Evolutionary conservation across 164 flowering plant genomes (phyloP), one percentile per base, ranked within the genome.

Genomic region (Cinnamomum chago): DNA sequence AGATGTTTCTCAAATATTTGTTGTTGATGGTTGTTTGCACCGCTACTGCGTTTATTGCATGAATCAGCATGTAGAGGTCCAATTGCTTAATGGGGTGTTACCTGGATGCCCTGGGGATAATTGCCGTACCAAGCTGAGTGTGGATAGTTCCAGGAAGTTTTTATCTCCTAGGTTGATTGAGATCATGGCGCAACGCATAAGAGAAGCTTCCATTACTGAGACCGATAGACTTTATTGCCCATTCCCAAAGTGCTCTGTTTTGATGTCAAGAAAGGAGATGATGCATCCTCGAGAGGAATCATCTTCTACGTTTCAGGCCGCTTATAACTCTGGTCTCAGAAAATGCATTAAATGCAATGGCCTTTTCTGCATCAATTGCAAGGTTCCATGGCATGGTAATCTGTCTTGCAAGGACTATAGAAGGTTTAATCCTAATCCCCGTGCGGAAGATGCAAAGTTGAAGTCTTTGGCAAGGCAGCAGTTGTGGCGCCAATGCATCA

Each of bases 191-290:
- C 90, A 84, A 70, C 89, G 85, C 1, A 73, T 81, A 12, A 83
- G 79, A 74, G 99, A 95, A 81, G 88, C 89, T 60, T 80, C 92
- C 22, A 85, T 93, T 82, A 92, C 94, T 62, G 87, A 77, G 9
- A 50, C 84, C 1, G 94, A 93, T 71, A 92, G 83, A 81, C 78
- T 95, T 65, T 95, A 95, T 70, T 93, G 99, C 79, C 98, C 99
- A 23, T 83, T 84, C 77, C 97, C 95, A 2, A 88, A 77, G 75
- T 95, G 98, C 75, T 95, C 97, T 0, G 86, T 88, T 9, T 81
- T 94, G 76, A 92, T 92, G 97, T 88, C 97, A 1, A 87, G 79
- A 78, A 70, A 9, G 23, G 94, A 88, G 77, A 70, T 70, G 71
- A 65, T 71, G 60, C 51, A 40, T 65, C 62, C 62, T 51, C 70